Conservation (phyloP, 495 filamentous ascomycete species). For the Penicillium lagena region DNA sequence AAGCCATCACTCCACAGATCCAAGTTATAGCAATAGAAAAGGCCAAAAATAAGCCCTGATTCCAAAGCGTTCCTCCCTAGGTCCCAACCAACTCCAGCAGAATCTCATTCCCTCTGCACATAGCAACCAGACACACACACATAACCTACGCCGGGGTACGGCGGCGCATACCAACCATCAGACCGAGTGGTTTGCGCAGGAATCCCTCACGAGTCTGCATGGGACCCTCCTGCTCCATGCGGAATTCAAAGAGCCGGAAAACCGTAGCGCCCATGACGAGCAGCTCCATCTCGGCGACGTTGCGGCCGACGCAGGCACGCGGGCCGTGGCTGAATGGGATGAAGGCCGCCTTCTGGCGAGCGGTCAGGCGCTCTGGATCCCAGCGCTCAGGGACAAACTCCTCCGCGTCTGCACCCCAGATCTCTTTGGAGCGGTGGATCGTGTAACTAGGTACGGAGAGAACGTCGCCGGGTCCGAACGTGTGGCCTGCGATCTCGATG, state of each 20-base stretch:
- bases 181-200: conserved; percentile 75
- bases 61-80: conserved; percentile 2
- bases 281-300: conserved; percentile 92
- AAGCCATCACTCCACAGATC: too few species aligned
- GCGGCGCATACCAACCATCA: conserved; percentile 64
- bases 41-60: too few species aligned
- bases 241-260: conserved; percentile 69
- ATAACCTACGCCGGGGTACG: conserved; percentile 15
- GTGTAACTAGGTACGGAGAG: conserved; percentile 82
- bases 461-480: conserved; percentile 69
- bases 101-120: not conserved
- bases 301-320: conserved; percentile 73
- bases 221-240: conserved; percentile 55
- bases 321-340: conserved; percentile 84
- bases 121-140: not conserved
- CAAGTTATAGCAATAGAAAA: too few species aligned
- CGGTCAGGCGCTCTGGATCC: conserved; percentile 45
- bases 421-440: conserved; percentile 72
- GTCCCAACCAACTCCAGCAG: not conserved
- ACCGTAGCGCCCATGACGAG: conserved; percentile 73
- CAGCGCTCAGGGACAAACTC: conserved; percentile 81
- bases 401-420: conserved; percentile 77
- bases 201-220: conserved; percentile 86
- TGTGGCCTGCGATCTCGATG: conserved; percentile 48
- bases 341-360: conserved; percentile 70